Evolutionary conservation across 345 rosid genomes (phyloP).

Genomic region (Ricinus communis): DNA sequence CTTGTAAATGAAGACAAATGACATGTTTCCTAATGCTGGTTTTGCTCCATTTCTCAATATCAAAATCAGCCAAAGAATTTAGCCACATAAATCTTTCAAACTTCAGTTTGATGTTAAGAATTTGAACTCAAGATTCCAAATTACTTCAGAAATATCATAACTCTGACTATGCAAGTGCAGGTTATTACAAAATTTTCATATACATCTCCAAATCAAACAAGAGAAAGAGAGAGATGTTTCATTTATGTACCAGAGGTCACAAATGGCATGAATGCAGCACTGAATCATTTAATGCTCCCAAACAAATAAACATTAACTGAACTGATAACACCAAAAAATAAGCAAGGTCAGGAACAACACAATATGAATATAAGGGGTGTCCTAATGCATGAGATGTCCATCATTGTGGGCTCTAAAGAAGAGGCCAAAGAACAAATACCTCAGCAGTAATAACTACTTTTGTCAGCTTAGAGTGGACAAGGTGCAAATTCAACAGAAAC

Average conservation of each 20-base stretch:
- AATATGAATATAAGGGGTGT: not conserved
- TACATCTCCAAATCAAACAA: not conserved
- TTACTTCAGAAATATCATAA: no score
- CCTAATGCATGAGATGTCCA: not conserved
- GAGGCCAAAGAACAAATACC: not conserved
- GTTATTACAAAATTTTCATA: not conserved
- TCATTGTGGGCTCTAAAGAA: not conserved
- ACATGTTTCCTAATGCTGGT: no score
- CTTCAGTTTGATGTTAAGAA: no score
- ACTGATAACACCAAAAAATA: not conserved
- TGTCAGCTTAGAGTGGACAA: slow-evolving; percentile 9
- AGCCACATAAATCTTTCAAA: no score
- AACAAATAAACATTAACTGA: not conserved
- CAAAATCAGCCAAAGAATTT: no score
- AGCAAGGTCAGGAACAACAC: not conserved
- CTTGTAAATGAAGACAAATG: not conserved
- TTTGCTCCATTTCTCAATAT: no score
- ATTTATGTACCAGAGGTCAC: no score
- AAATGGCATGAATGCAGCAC: not conserved
- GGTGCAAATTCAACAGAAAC: not conserved
- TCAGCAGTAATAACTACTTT: not conserved
- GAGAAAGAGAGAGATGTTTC: not conserved
- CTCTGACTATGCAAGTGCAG: no score
- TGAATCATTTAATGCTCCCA: not conserved
- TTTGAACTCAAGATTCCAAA: no score